phyloP scores from a whole-genome alignment of 2,329 filamentous ascomycete genomes.

The Colletotrichum gigasporum region DNA sequence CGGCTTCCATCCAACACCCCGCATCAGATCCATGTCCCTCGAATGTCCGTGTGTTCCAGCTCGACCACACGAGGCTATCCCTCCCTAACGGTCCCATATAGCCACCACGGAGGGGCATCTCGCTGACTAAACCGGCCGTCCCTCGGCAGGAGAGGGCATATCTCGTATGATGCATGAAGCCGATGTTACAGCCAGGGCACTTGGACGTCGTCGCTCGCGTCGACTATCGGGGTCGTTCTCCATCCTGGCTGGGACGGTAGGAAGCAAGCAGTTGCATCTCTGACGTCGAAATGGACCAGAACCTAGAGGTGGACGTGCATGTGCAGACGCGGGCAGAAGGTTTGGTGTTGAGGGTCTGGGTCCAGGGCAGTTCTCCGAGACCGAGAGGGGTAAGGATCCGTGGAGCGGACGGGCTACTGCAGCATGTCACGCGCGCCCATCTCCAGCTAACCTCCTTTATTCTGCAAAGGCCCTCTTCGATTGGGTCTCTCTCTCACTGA shows the following conservation, averaged over 20 bases:
- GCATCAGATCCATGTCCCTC: slow-evolving; percentile 8
- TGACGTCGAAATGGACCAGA: slow-evolving; percentile 1
- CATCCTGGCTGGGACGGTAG: no score
- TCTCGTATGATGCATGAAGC: background rate
- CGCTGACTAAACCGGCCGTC: background rate
- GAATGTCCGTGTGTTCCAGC: slow-evolving; percentile 1
- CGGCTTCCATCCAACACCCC: slow-evolving; percentile 14
- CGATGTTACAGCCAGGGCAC: background rate
- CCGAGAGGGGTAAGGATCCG: slow-evolving; percentile 27
- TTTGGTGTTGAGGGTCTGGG: slow-evolving; percentile 23
- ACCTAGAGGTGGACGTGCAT: background rate
- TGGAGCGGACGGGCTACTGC: slow-evolving; percentile 20
- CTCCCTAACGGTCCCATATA: background rate
- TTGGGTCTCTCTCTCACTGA: slow-evolving; percentile 15
- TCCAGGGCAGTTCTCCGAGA: slow-evolving; percentile 25
- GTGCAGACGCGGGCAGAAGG: slow-evolving; percentile 25
- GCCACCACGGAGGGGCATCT: background rate
- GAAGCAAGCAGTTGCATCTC: background rate
- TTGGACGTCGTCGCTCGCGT: background rate
- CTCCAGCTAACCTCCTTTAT: slow-evolving; percentile 10
- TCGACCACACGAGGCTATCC: background rate
- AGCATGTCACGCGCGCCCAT: slow-evolving; percentile 25
- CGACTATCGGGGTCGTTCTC: background rate
- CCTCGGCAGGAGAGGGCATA: no score
- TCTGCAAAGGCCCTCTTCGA: background rate